Base-by-base conservation (phyloP, 2,329 filamentous ascomycete genomes). In the Botrytis sinoallii region DNA sequence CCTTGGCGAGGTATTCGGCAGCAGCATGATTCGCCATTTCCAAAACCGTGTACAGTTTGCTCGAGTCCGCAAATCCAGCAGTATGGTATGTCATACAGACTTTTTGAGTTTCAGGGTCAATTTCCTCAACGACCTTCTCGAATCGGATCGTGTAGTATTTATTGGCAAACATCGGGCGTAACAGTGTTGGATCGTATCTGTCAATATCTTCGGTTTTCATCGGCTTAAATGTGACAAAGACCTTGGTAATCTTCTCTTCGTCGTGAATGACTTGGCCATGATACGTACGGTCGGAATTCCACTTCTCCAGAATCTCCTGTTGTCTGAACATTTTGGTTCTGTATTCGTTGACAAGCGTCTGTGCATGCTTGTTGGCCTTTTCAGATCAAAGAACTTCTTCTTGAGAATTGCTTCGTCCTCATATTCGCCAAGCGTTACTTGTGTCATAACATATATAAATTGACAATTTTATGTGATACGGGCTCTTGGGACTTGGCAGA, bases 21-120 rank as follows among this genome's bases (percentile, higher is more conserved):
- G 77, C 77, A 35, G 72, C 75, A 60, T 76, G 71, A 29, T 78
- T 78, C 1, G 76, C 77, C 70, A 78, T 72, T 29, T 76, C 68
- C 6, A 75, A 46, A 25, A 60, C 71, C 1, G 64, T 69, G n/a
- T 70, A 73, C 8, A 70, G 46, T 14, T 70, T 73, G 20, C n/a
- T 35, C 18, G 35, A n/a, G 35, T 70, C 25, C 2, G 46, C 22
- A 57, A 44, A 44, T 25, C 66, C 66, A 18, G 2, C 6, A 20
- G 63, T 68, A 4, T 22, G 42, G 10, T 68, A 12, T 40, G 8
- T 68, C 10, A 38, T 32, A 35, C 35, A 52, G 32, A 68, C 66
- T 32, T 42, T n/a, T 16, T 68, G 16, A 10, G 25, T 68, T 40
- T 68, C 48, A 5, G 61, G 22, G 8, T 72, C 71, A 32, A 40